Evolutionary conservation across 495 filamentous ascomycete species (phyloP).

Genomic region (Penicillium diatomitis): DNA sequence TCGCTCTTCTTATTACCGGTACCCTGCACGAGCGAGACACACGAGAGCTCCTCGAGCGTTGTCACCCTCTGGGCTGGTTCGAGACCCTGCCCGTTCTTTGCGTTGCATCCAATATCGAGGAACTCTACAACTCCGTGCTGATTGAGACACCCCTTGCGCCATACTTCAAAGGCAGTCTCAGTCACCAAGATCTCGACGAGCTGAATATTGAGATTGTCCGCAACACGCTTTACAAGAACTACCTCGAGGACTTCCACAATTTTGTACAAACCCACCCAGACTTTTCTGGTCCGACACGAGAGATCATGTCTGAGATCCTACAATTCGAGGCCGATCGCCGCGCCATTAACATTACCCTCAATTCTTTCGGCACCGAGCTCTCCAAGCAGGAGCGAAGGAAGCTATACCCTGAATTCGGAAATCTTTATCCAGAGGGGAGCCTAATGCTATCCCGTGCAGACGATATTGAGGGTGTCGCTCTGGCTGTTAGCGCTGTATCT

Average conservation of each 20-base stretch:
- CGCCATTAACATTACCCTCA: conserved; percentile 98
- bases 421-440: conserved; percentile 86
- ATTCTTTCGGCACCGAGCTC: conserved; percentile 96
- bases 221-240: conserved; percentile 99
- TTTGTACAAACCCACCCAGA: conserved; percentile 83
- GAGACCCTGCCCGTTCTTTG: conserved; percentile 97
- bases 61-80: conserved; percentile 97
- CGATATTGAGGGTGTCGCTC: conserved; percentile 83
- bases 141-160: conserved; percentile 92
- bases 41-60: conserved; percentile 86
- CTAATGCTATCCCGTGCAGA: conserved; percentile 93
- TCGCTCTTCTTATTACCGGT: conserved; percentile 94
- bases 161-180: conserved; percentile 94
- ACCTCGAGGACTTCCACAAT: conserved; percentile 92
- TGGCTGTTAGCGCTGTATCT: conserved; percentile 81
- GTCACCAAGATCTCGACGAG: conserved; percentile 94
- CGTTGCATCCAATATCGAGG: conserved; percentile 95
- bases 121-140: conserved; percentile 94
- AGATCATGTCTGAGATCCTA: conserved; percentile 89
- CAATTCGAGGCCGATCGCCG: conserved; percentile 94
- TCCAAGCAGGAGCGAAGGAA: conserved; percentile 91
- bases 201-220: conserved; percentile 98
- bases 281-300: conserved; percentile 75
- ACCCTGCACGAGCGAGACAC: conserved; percentile 97
- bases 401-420: conserved; percentile 86